Conservation (phyloP, 73 alveolate genomes). For the Loxodes magnus region DNA sequence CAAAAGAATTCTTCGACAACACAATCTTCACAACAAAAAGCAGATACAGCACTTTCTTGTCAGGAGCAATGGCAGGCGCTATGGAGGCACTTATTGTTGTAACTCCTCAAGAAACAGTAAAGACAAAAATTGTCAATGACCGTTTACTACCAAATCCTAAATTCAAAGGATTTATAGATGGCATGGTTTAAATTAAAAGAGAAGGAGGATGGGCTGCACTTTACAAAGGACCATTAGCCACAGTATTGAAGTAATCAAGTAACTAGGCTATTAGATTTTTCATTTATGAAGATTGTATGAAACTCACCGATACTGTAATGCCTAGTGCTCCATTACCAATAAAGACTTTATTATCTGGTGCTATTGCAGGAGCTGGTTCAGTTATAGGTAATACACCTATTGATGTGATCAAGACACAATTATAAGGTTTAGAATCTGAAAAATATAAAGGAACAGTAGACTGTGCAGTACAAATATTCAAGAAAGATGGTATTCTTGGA, state of each 20-base stretch:
- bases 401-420: conserved; percentile 74
- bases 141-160: conserved; percentile 59
- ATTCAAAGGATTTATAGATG: conserved; percentile 70
- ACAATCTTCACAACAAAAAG: conserved; percentile 33
- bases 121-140: conserved; percentile 78
- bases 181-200: conserved; percentile 53
- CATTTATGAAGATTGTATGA: conserved; percentile 65
- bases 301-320: conserved; percentile 2
- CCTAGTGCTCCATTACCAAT: conserved; percentile 8
- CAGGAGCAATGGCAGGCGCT: conserved; percentile 85
- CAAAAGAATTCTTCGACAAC: conserved; percentile 52
- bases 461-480: conserved; percentile 36
- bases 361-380: conserved; percentile 76
- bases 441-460: conserved; percentile 57
- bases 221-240: conserved; percentile 68
- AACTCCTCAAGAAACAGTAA: conserved; percentile 87
- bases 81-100: conserved; percentile 78
- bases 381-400: conserved; percentile 70
- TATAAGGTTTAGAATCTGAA: conserved; percentile 76
- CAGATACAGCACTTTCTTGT: conserved; percentile 29
- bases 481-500: conserved; percentile 67
- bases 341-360: conserved; percentile 67
- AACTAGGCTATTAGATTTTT: conserved; percentile 81
- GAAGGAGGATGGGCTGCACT: conserved; percentile 63
- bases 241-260: conserved; percentile 70